Conservation (phyloP, 371 early-diverging fungal genomes). For the Syncephalastrum racemosum region DNA sequence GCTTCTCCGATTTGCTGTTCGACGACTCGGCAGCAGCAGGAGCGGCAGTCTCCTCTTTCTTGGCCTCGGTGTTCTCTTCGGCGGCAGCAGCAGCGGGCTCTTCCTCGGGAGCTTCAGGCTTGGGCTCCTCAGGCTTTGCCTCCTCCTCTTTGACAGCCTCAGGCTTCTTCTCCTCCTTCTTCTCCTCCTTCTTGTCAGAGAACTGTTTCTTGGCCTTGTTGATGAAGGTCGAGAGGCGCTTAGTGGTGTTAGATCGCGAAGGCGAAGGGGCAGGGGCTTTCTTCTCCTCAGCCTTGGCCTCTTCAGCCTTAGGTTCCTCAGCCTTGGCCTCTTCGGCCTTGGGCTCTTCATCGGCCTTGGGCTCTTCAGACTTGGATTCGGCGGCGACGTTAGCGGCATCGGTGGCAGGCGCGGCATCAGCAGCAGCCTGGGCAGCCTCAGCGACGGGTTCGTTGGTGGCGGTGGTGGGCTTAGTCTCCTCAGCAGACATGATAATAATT, state of each 20-base stretch:
- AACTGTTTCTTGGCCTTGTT: constrained; percentile 32
- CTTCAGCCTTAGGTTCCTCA: constrained; percentile 11
- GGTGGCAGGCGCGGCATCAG: constrained; percentile 2
- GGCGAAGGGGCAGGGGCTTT: constrained; percentile 16
- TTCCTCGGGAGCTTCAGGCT: constrained; percentile 8
- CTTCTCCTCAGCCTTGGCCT: constrained; percentile 8
- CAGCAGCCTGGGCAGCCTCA: neutral
- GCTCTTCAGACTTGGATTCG: neutral
- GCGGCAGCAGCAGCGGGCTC: constrained; percentile 6
- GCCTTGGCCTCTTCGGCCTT: constrained; percentile 1
- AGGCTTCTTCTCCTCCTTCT: constrained; percentile 9
- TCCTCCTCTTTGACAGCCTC: constrained; percentile 6
- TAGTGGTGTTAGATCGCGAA: constrained; percentile 28
- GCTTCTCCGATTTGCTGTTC: constrained; percentile 16
- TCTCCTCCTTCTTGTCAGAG: constrained; percentile 21
- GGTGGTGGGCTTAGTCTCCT: constrained; percentile 9
- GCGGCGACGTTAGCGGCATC: constrained; percentile 4
- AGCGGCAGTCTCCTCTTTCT: neutral
- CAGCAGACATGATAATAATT: constrained; percentile 4
- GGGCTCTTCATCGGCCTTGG: constrained; percentile 2
- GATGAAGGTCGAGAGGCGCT: constrained; percentile 22
- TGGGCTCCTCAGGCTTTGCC: constrained; percentile 11
- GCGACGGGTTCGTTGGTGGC: neutral
- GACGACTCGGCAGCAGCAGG: constrained; percentile 5
- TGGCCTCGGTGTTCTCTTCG: constrained; percentile 7